Evolutionary conservation across 306 rosid genomes (phyloP).

Genomic region (Quercus dentata): DNA sequence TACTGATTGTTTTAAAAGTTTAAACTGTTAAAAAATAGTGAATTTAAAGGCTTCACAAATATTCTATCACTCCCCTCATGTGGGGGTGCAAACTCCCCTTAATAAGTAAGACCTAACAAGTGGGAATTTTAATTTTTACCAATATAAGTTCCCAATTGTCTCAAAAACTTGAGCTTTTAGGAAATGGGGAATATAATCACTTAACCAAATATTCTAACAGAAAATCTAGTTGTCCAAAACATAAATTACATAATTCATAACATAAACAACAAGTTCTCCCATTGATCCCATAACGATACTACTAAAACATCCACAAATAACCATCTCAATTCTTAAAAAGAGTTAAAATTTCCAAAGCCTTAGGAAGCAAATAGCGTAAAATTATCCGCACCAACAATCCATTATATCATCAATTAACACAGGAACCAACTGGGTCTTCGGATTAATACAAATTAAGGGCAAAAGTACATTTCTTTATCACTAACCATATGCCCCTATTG

Average conservation of each 20-base stretch:
- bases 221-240: background rate
- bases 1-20: no score
- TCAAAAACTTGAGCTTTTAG: no score
- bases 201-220: no score
- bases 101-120: no score
- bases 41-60: no score
- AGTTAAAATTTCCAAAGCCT: background rate
- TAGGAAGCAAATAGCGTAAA: background rate
- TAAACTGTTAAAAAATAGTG: no score
- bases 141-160: no score
- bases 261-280: background rate
- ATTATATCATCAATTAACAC: background rate
- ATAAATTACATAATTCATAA: background rate
- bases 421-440: background rate
- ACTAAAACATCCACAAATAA: background rate
- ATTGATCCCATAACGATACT: background rate
- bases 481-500: no score
- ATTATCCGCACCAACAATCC: background rate
- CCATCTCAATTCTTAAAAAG: background rate
- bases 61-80: no score
- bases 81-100: no score
- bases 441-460: background rate
- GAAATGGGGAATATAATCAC: no score
- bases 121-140: no score
- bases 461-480: background rate